Evolutionary conservation across 768 basidiomycete species (phyloP).

Genomic region (Dentipellis fragilis): DNA sequence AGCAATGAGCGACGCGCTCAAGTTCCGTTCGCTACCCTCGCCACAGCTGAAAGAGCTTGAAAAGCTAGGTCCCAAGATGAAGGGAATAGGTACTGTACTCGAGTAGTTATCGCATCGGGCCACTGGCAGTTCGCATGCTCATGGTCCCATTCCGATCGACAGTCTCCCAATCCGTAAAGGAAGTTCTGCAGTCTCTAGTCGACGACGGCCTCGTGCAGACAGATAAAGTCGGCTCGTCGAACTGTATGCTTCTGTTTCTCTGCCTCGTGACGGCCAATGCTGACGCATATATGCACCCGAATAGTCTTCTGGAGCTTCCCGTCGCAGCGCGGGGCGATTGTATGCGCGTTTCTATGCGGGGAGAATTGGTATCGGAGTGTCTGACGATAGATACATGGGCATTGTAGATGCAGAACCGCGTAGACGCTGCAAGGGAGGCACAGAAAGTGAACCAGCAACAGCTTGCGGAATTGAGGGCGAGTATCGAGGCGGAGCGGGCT

Average conservation of each 20-base stretch:
- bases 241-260: no score
- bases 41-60: conserved; percentile 79
- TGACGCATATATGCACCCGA: conserved; percentile 14
- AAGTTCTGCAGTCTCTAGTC: conserved; percentile 78
- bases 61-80: no score
- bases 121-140: background rate
- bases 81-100: no score
- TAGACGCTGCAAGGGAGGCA: conserved; percentile 40
- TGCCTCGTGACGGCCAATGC: conserved; percentile 12
- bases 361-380: no score
- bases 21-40: no score
- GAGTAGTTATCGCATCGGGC: background rate
- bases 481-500: conserved; percentile 39
- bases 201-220: conserved; percentile 78
- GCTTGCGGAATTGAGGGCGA: conserved; percentile 39
- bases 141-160: background rate
- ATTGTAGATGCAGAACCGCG: conserved; percentile 47
- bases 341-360: conserved; percentile 19
- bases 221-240: conserved; percentile 93
- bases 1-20: no score
- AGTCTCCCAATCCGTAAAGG: conserved; percentile 91
- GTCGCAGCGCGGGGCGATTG: conserved; percentile 74
- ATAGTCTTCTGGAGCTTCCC: conserved; percentile 97
- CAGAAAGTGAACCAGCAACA: conserved; percentile 34
- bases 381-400: no score